Base-by-base conservation (phyloP, 2,329 filamentous ascomycete genomes). In the Botryotinia narcissicola region DNA sequence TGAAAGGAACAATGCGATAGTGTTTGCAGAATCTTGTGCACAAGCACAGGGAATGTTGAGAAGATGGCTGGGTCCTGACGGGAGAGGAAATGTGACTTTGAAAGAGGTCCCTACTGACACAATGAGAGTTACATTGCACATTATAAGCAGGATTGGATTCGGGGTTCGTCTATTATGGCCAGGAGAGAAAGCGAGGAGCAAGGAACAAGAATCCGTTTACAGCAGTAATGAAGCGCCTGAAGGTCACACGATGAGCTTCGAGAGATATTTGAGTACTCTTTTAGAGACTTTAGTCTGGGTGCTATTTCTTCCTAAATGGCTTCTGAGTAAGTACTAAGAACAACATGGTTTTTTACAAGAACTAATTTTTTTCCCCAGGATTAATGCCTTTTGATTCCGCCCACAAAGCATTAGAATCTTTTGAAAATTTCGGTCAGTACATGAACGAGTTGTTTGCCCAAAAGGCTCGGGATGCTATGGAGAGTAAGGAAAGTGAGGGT, bases 101-200 rank as follows among this genome's bases (percentile, higher is more conserved):
- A 81, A 82, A 54, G 86, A 89, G 9, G 83, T 87, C 2, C 88
- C 91, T 59, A 83, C 85, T 37, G 91, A 93, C 77, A 90, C 90
- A 0, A 93, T 93, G 89, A 84, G 86, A 69, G 80, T 89, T 75
- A 86, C 86, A 71, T 80, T 90, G 62, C 86, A 89, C 77, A 85
- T 90, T 62, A 90, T 90, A 77, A 88, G 90, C 75, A 89, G 89
- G 75, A 91, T 93, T 72, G 93, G 92, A 0, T 95, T 95, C 79
- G 92, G 91, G 7, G 82, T 90, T 72, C 83, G 83, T 32, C 81
- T 90, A 75, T 79, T 87, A 22, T 91, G 88, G 89, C 89, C 92
- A 0, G 90, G 91, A 42, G 87, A 93, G 81, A 81, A 84, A 62
- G 79, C 85, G 32, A 84, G 83, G 32, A 79, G 80, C 16, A 84